Evolutionary conservation across 1,139 yeast genomes (phyloP).

Genomic region (Lodderomyces margitis): DNA sequence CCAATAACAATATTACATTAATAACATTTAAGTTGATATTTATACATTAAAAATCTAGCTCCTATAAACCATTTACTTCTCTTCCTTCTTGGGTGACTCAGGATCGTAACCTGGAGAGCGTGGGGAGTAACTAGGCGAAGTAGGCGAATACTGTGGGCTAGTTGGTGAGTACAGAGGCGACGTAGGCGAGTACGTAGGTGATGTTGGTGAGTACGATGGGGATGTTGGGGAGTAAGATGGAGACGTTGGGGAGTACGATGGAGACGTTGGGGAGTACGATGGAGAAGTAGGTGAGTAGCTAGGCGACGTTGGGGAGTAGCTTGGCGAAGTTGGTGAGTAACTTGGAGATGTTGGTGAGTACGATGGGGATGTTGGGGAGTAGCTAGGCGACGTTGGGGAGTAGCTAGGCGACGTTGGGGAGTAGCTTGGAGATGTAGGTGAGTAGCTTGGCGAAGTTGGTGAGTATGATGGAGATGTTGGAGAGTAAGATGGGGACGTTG

Average conservation of each 20-base stretch:
- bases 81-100: background rate
- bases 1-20: no score
- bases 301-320: slow-evolving; percentile 52
- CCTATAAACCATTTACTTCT: background rate
- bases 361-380: slow-evolving; percentile 69
- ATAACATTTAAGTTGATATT: no score
- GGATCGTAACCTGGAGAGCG: slow-evolving; percentile 44
- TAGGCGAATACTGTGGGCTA: slow-evolving; percentile 55
- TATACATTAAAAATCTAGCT: no score
- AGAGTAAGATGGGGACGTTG: slow-evolving; percentile 61
- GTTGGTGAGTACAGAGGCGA: slow-evolving; percentile 63
- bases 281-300: slow-evolving; percentile 68
- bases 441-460: slow-evolving; percentile 60
- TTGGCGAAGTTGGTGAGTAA: slow-evolving; percentile 63
- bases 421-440: slow-evolving; percentile 48
- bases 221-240: slow-evolving; percentile 66
- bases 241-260: slow-evolving; percentile 64
- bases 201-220: slow-evolving; percentile 72
- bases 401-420: slow-evolving; percentile 47
- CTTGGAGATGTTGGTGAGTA: slow-evolving; percentile 69
- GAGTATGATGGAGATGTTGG: slow-evolving; percentile 75
- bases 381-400: slow-evolving; percentile 60
- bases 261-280: slow-evolving; percentile 69
- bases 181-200: slow-evolving; percentile 72
- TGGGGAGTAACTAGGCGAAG: slow-evolving; percentile 54